These are phyloP conservation scores for Stephanodiscus triporus DNA, from an alignment of 108 stramenopile genomes.

Conservation along the genomic window DNA sequence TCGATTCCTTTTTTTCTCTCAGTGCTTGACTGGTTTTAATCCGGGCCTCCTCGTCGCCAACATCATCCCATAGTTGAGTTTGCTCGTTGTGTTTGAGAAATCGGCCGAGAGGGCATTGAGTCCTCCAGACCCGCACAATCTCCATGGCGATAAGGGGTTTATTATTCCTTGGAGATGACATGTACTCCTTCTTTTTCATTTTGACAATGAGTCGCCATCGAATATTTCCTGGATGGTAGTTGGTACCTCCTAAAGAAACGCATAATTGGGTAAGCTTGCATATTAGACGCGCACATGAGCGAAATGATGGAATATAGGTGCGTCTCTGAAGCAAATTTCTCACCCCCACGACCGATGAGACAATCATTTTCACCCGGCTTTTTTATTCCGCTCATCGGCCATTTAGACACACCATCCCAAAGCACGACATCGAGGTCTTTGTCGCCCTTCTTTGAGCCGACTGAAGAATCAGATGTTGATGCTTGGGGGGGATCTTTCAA, in stretches of 20 bases:
- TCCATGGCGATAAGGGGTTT: constrained; percentile 11
- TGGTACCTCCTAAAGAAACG: constrained; percentile 12
- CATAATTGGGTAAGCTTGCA: not conserved
- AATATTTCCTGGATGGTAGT: constrained; percentile 23
- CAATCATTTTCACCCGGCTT: constrained; percentile 19
- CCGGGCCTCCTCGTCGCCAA: constrained; percentile 64
- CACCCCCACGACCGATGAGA: constrained; percentile 32
- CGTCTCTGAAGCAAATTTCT: not conserved
- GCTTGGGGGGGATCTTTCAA: not conserved
- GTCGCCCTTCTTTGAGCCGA: not conserved
- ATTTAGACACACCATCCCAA: not conserved
- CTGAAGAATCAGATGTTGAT: not conserved
- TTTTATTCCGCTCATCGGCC: constrained; percentile 11
- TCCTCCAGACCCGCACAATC: constrained; percentile 16
- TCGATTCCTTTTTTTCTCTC: constrained; percentile 22
- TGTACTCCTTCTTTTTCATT: constrained; percentile 9
- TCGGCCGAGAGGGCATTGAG: constrained; percentile 19
- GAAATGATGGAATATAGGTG: not conserved
- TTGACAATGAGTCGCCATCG: constrained; percentile 8
- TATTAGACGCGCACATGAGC: not conserved
- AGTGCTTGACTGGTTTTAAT: constrained; percentile 57
- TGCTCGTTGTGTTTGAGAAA: constrained; percentile 28
- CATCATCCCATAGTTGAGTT: constrained; percentile 53
- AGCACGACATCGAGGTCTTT: not conserved
- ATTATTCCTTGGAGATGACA: not conserved